phyloP scores from a whole-genome alignment of 805 yeast genomes.

The Maudiozyma bulderi region DNA sequence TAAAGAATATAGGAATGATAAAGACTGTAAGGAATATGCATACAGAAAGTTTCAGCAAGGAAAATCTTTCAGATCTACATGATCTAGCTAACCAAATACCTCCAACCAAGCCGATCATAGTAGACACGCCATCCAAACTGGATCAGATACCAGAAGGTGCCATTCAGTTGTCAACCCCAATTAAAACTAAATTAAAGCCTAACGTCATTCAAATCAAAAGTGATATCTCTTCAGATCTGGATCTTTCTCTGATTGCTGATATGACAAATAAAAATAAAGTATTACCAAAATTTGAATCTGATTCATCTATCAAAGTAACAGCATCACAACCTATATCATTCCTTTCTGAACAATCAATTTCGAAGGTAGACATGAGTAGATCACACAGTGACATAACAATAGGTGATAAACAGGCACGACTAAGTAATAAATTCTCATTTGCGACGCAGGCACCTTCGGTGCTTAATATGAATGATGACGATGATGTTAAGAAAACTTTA shows the following conservation, averaged over 20 bases:
- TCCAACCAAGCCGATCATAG: not conserved
- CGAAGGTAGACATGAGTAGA: not conserved
- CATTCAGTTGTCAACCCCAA: not conserved
- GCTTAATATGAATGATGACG: conserved; percentile 2
- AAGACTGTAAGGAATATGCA: no score
- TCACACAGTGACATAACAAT: not conserved
- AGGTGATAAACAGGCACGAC: conserved; percentile 1
- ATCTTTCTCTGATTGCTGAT: not conserved
- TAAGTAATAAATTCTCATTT: conserved; percentile 23
- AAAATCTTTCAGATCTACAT: not conserved
- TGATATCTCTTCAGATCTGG: not conserved
- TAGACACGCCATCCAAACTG: not conserved
- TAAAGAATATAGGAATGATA: no score
- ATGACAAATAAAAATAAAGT: not conserved
- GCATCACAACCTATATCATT: not conserved
- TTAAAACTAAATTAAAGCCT: not conserved
- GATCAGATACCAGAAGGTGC: not conserved
- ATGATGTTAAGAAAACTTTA: conserved; percentile 5
- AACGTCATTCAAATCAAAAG: not conserved
- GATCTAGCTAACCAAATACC: not conserved
- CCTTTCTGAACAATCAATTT: not conserved
- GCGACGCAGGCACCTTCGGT: conserved; percentile 25
- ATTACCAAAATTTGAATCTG: not conserved
- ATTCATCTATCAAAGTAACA: not conserved
- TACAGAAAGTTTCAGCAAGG: not conserved